A percentile compares a stretch with the other conserved stretches of the same genome.
These are phyloP conservation scores for Penicillium argentinense DNA, from an alignment of 495 filamentous ascomycete species.

Conservation along the genomic window DNA sequence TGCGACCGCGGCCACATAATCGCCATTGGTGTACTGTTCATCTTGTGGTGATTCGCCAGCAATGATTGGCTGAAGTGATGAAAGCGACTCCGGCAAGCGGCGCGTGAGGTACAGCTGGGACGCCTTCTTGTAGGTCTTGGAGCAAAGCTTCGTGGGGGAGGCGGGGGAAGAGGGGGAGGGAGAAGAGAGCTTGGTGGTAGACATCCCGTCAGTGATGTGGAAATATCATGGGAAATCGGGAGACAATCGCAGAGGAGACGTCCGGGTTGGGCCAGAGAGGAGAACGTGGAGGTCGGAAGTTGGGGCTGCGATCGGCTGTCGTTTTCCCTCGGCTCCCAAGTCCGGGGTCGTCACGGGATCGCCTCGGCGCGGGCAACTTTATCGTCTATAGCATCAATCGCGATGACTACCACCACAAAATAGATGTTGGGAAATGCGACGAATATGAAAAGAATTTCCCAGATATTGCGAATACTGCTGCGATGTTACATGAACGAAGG, in stretches of 20 bases:
- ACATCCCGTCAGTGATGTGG: slow-evolving; percentile 41
- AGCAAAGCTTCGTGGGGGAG: slow-evolving; percentile 63
- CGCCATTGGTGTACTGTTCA: slow-evolving; percentile 38
- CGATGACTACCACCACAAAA: neutral
- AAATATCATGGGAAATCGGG: slow-evolving; percentile 3
- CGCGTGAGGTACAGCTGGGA: slow-evolving; percentile 91
- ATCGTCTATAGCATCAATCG: too few species aligned
- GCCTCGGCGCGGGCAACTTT: slow-evolving; percentile 9
- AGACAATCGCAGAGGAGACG: slow-evolving; percentile 1
- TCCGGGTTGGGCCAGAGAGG: slow-evolving; percentile 7
- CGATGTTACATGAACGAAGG: too few species aligned
- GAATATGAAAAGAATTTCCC: too few species aligned
- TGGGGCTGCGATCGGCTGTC: slow-evolving; percentile 27
- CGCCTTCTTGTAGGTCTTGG: slow-evolving; percentile 74
- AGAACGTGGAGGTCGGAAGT: slow-evolving; percentile 18
- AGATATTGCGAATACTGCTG: too few species aligned
- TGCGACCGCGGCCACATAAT: slow-evolving; percentile 45
- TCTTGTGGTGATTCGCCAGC: slow-evolving; percentile 35
- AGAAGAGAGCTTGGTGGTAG: slow-evolving; percentile 50
- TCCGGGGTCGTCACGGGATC: slow-evolving; percentile 35
- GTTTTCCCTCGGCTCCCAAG: slow-evolving; percentile 37
- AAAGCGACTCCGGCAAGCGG: slow-evolving; percentile 83
- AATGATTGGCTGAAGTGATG: slow-evolving; percentile 77
- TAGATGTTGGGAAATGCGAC: too few species aligned
- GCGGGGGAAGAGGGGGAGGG: slow-evolving; percentile 43